Evolutionary conservation across 148 eudicot species (phyloP).

Genomic region (Dianthus caryophyllus): DNA sequence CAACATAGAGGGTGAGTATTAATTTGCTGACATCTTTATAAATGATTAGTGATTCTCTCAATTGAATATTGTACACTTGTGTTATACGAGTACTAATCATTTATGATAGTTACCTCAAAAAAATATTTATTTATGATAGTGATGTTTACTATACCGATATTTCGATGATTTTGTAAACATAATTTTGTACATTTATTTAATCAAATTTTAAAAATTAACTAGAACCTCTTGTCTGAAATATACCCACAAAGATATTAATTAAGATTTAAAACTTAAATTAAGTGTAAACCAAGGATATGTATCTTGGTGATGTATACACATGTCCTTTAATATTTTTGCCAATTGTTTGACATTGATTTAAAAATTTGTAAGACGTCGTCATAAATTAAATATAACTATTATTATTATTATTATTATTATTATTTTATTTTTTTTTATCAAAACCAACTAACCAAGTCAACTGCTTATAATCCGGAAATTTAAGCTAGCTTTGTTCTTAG

Average conservation of each 20-base stretch:
- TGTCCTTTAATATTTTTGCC: background rate
- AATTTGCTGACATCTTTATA: background rate
- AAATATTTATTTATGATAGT: background rate
- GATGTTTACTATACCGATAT: background rate
- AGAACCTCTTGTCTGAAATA: background rate
- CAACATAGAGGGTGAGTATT: conserved; percentile 6
- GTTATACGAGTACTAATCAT: too few species aligned
- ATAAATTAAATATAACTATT: background rate
- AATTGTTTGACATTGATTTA: conserved; percentile 1
- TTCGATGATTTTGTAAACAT: background rate
- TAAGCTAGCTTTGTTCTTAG: background rate
- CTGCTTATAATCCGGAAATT: background rate
- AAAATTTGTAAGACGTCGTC: background rate
- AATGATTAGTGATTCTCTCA: conserved; percentile 2
- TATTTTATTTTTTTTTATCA: too few species aligned
- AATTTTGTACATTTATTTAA: background rate
- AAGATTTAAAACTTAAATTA: background rate
- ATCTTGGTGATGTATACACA: conserved; percentile 8
- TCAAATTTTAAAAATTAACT: background rate
- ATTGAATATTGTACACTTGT: background rate
- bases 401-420: too few species aligned
- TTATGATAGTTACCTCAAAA: too few species aligned
- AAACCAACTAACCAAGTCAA: too few species aligned
- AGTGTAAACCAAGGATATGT: background rate
- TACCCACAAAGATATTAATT: conserved; percentile 10